Base-by-base conservation (phyloP, 148 eudicot genomes). In the Vaccinium vitisidaea region DNA sequence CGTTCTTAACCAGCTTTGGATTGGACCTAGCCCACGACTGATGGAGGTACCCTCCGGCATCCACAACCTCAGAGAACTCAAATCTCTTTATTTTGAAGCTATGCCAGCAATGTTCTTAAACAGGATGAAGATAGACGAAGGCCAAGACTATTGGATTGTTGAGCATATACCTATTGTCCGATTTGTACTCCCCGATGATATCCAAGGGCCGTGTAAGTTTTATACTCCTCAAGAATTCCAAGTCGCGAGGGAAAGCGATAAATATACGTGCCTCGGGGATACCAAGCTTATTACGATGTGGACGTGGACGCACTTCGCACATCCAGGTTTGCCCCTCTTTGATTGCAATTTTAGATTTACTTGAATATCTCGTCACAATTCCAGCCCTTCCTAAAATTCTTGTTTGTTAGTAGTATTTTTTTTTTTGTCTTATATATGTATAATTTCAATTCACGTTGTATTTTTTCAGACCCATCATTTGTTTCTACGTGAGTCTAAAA, bases 1-100 rank as follows among this genome's bases (percentile, higher is more conserved):
- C 23, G 25, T 75, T 19, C 79, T 75, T 21, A 2, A 46, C n/a
- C 5, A 43, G 5, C 78, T 75, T 43, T 0, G 0, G 4, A 43
- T 75, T 8, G 27, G 30, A 8, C 0, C 5, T 11, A 4, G 54
- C 54, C 79, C 3, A 4, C 8, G 19, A 46, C 79, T 75, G 54
- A 18, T 46, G 15, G 79, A 2, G 25, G 53, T 75, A 6, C 54
- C 79, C 23, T 46, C 53, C 25, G 79, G 25, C 3, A 75, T 75
- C 25, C 27, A 15, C 18, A 10, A 75, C 15, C 79, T 75, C 27
- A 75, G 4, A 15, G 10, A 36, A 36, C 77, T 73, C 19, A 36
- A 32, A 36, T 1, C 18, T 1, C 77, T 73, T 16, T 0, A 0
- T 1, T 1, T 73, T 6, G 0, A 1, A 1, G 10, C 0, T 36